phyloP scores from a whole-genome alignment of 306 rosid species.

The Coriaria nepalensis region DNA sequence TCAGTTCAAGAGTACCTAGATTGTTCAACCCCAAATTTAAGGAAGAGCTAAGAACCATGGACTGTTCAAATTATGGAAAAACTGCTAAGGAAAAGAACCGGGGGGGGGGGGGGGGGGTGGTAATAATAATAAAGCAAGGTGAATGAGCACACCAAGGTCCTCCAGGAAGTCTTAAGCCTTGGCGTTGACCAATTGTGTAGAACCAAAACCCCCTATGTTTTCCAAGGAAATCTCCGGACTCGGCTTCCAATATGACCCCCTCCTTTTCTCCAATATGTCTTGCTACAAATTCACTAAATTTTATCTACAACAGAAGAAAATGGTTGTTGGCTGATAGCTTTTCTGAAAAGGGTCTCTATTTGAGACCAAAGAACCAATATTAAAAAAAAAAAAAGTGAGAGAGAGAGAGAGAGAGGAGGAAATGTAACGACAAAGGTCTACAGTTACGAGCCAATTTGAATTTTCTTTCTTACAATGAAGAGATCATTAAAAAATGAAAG shows the following conservation, averaged over 20 bases:
- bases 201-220: conserved; percentile 89
- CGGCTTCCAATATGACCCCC: conserved; percentile 89
- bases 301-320: conserved; percentile 35
- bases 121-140: background rate
- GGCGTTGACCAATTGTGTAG: conserved; percentile 92
- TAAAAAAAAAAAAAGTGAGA: too few species aligned
- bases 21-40: conserved; percentile 4
- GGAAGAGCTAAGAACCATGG: conserved; percentile 1
- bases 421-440: too few species aligned
- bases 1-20: background rate
- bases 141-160: conserved; percentile 73
- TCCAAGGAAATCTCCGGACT: conserved; percentile 89
- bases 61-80: background rate
- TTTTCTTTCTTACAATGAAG: too few species aligned
- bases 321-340: conserved; percentile 2
- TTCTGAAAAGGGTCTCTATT: too few species aligned
- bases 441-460: too few species aligned
- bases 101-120: too few species aligned
- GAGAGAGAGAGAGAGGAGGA: too few species aligned
- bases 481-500: too few species aligned
- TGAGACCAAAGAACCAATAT: too few species aligned
- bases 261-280: conserved; percentile 83
- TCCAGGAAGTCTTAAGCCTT: conserved; percentile 76
- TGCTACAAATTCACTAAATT: conserved; percentile 82
- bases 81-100: too few species aligned